phyloP scores from a whole-genome alignment of 2,329 filamentous ascomycete species.

The Knufia petricola region DNA sequence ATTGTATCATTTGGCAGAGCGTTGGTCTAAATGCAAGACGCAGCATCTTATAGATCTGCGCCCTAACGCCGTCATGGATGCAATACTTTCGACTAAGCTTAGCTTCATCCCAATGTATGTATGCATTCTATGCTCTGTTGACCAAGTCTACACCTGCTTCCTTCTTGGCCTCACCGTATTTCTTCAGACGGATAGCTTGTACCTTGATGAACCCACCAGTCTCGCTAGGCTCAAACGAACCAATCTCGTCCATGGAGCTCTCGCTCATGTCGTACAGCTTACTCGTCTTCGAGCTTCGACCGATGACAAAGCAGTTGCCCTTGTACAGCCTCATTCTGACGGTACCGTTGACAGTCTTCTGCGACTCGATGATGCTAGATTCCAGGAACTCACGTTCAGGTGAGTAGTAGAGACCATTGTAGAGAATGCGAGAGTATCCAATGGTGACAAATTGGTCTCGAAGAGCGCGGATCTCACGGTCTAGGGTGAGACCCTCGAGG shows the following conservation, averaged over 20 bases:
- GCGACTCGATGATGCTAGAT: conserved; percentile 50
- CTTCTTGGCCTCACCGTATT: conserved; percentile 35
- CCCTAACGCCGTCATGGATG: too few species aligned
- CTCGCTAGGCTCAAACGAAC: conserved; percentile 56
- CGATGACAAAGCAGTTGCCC: conserved; percentile 52
- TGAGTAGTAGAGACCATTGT: conserved; percentile 59
- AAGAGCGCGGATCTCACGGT: conserved; percentile 57
- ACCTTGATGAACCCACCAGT: conserved; percentile 53
- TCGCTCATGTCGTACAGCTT: conserved; percentile 60
- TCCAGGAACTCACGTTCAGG: conserved; percentile 64
- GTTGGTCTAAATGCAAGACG: too few species aligned
- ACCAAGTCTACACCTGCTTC: conserved; percentile 23
- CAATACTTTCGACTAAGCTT: too few species aligned
- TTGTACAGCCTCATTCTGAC: conserved; percentile 59
- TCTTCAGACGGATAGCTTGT: conserved; percentile 33
- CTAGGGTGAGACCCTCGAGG: conserved; percentile 57
- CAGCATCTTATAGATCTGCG: too few species aligned
- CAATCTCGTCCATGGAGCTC: conserved; percentile 61
- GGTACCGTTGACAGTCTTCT: conserved; percentile 52
- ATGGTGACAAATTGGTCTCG: conserved; percentile 62
- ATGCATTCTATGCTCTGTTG: conserved; percentile 1
- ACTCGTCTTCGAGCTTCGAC: conserved; percentile 53
- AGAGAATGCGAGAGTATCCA: conserved; percentile 49
- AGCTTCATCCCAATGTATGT: too few species aligned
- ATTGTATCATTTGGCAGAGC: too few species aligned